Evolutionary conservation across 257 asterid species (phyloP).

Genomic region (Solanum peruvianum): DNA sequence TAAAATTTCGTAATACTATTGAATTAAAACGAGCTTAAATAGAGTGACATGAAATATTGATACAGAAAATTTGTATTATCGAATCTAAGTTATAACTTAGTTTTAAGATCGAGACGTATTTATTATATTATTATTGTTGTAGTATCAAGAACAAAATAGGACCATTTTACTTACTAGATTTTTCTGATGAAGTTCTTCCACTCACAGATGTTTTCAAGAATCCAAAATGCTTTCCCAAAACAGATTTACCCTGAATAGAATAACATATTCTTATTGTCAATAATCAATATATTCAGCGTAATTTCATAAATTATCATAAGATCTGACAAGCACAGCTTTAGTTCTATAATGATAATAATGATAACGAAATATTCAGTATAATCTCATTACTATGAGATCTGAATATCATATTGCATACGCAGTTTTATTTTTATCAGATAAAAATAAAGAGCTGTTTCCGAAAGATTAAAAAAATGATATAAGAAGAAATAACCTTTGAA

Average conservation of each 20-base stretch:
- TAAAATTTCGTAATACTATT: not conserved
- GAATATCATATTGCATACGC: not conserved
- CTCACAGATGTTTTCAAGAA: constrained; percentile 3
- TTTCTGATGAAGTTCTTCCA: constrained; percentile 1
- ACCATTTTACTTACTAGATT: not conserved
- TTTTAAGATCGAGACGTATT: accelerated
- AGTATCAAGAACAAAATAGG: not conserved
- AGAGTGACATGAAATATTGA: not conserved
- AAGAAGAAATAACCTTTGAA: constrained; percentile 27
- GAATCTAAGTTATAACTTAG: not conserved
- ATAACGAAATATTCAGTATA: not conserved
- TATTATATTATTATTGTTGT: not conserved
- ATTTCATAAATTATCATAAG: not conserved
- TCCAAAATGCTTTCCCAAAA: constrained; percentile 38
- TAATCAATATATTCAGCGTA: not conserved
- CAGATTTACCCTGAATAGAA: constrained; percentile 44
- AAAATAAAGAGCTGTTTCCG: not conserved
- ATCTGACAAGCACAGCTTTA: not conserved
- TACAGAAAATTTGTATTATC: not conserved
- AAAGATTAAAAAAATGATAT: not conserved
- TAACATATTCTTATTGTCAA: not conserved
- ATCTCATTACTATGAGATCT: not conserved
- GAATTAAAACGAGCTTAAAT: not conserved
- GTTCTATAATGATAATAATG: not conserved
- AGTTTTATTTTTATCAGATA: not conserved